Percentiles rank a stretch among this genome's conserved stretches.
Conservation (phyloP, 805 yeast species). For the Kodamaea laetipori region DNA sequence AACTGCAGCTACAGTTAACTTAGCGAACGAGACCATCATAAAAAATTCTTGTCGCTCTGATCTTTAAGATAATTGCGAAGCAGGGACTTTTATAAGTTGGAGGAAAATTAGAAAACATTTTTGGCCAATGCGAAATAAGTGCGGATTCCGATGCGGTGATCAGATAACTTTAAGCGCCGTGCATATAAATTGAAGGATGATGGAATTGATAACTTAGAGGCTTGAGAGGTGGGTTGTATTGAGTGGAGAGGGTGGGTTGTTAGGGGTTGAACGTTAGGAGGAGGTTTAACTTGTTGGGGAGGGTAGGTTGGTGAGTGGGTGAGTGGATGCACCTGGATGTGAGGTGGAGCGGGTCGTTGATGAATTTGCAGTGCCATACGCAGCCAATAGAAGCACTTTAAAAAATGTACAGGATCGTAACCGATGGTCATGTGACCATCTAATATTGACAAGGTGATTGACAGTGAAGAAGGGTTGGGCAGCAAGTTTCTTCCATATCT, state of each 20-base stretch:
- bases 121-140: constrained; percentile 4
- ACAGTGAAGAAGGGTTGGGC: too few relatives aligned
- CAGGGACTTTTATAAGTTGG: constrained; percentile 2
- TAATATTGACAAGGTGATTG: too few relatives aligned
- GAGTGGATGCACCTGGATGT: neutral
- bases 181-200: constrained; percentile 4
- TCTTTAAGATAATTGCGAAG: constrained; percentile 1
- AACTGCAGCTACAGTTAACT: constrained; percentile 11
- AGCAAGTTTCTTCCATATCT: too few relatives aligned
- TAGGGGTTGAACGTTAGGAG: neutral
- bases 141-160: constrained; percentile 6
- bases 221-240: neutral
- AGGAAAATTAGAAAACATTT: constrained; percentile 3
- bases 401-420: too few relatives aligned
- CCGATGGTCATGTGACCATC: too few relatives aligned
- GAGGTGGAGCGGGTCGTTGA: neutral
- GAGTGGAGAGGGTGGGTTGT: neutral
- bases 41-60: too few relatives aligned
- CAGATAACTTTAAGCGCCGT: constrained; percentile 5
- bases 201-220: constrained; percentile 1
- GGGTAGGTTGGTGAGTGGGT: too few relatives aligned
- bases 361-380: too few relatives aligned
- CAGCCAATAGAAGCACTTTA: too few relatives aligned
- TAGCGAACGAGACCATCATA: constrained; percentile 14
- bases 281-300: neutral